Conservation (phyloP, 1,284 basidiomycete species). For the Kalmanozyma brasiliensis region DNA sequence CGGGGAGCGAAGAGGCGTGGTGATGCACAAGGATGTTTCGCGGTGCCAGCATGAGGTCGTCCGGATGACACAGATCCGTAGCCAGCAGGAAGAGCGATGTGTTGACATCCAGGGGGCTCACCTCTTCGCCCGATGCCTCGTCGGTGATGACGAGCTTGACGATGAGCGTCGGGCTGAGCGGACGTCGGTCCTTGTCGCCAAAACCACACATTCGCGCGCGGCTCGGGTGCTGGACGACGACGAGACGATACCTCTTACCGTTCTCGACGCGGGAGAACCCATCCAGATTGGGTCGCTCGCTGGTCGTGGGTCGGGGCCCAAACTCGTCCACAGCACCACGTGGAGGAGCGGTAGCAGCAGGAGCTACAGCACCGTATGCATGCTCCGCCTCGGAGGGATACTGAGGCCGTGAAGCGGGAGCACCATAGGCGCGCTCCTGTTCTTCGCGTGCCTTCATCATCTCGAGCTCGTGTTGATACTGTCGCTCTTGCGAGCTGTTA, state of each 20-base stretch:
- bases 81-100: constrained; percentile 61
- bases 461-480: constrained; percentile 43
- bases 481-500: constrained; percentile 21
- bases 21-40: constrained; percentile 58
- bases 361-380: constrained; percentile 15
- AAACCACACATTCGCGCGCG: constrained; percentile 62
- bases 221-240: constrained; percentile 58
- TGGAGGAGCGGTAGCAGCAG: too few species aligned
- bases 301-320: constrained; percentile 15
- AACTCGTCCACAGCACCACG: constrained; percentile 22
- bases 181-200: constrained; percentile 63
- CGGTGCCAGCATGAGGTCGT: constrained; percentile 52
- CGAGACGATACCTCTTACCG: constrained; percentile 50
- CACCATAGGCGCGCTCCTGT: constrained; percentile 22
- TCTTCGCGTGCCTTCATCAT: constrained; percentile 47
- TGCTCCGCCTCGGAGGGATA: constrained; percentile 15
- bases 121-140: constrained; percentile 49
- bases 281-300: constrained; percentile 26
- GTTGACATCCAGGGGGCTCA: constrained; percentile 57
- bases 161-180: constrained; percentile 60
- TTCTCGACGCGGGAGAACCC: constrained; percentile 42
- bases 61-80: constrained; percentile 60
- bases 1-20: constrained; percentile 43
- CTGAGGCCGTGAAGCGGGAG: constrained; percentile 6
- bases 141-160: constrained; percentile 59